phyloP scores from a whole-genome alignment of 2,329 filamentous ascomycete species.

The Falciphora oryzae region DNA sequence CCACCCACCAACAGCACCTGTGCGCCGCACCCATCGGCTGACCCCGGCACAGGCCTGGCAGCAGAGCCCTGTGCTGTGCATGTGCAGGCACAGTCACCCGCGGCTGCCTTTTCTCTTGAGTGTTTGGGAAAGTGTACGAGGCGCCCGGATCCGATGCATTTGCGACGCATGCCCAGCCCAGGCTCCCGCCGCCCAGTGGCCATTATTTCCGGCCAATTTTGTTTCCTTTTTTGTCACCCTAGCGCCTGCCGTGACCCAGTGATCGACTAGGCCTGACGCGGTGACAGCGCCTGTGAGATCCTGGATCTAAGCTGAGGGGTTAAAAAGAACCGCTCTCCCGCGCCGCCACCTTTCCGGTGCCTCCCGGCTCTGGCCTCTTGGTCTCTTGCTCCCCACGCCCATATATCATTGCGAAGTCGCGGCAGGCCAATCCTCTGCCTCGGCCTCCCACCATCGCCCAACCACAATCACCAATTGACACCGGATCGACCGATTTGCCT shows the following conservation, averaged over 20 bases:
- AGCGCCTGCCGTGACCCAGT: slow-evolving; percentile 6
- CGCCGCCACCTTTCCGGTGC: not conserved
- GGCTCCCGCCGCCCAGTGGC: too few species aligned
- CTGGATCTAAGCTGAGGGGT: not conserved
- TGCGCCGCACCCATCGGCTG: not conserved
- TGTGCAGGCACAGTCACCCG: too few species aligned
- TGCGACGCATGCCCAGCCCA: not conserved
- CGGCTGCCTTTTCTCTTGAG: too few species aligned
- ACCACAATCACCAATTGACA: not conserved
- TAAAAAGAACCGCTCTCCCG: not conserved
- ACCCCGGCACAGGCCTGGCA: not conserved
- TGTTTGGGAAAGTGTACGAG: too few species aligned
- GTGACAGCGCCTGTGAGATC: not conserved
- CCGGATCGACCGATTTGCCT: not conserved
- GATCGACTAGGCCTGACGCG: slow-evolving; percentile 2
- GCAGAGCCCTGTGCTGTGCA: not conserved
- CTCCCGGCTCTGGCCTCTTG: not conserved
- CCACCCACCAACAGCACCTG: not conserved
- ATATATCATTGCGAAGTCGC: not conserved
- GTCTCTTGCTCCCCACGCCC: not conserved
- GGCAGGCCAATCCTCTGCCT: not conserved
- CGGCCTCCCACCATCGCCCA: not conserved
- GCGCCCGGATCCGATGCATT: not conserved
- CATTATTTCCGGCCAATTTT: not conserved
- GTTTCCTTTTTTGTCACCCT: not conserved